These are phyloP conservation scores for Kewa caespitosa DNA, from an alignment of 179 eudicot species.

Conservation along the genomic window DNA sequence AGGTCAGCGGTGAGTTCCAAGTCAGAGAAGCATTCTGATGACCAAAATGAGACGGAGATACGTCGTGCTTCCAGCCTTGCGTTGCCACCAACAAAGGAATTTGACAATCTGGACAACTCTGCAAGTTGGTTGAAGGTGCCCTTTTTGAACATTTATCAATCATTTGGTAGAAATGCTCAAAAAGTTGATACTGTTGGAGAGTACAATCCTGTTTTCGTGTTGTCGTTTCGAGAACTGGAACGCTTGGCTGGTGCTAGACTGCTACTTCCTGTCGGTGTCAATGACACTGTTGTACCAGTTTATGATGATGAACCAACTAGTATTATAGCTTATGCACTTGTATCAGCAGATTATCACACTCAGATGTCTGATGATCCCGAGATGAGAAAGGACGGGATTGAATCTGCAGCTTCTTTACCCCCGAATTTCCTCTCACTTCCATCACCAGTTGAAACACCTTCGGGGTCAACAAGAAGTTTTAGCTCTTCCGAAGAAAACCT, in stretches of 20 bases:
- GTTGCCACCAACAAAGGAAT: constrained; percentile 40
- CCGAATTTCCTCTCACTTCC: constrained; percentile 37
- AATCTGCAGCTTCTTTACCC: constrained; percentile 43
- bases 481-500: constrained; percentile 60
- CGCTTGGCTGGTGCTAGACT: constrained; percentile 65
- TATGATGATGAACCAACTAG: constrained; percentile 87
- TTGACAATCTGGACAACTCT: constrained; percentile 43
- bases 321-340: constrained; percentile 73
- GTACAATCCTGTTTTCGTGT: constrained; percentile 68
- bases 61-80: constrained; percentile 30
- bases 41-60: constrained; percentile 29
- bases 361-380: constrained; percentile 58
- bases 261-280: constrained; percentile 59
- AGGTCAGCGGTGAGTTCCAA: constrained; percentile 25
- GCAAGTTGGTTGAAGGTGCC: constrained; percentile 55
- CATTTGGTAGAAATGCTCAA: constrained; percentile 43
- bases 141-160: constrained; percentile 47
- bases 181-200: constrained; percentile 55
- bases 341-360: constrained; percentile 60
- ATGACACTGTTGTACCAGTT: constrained; percentile 60
- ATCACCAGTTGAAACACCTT: constrained; percentile 43
- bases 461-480: constrained; percentile 45
- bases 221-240: constrained; percentile 54
- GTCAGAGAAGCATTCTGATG: constrained; percentile 32
- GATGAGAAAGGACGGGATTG: constrained; percentile 40